Percentiles rank a stretch among this genome's conserved stretches.
These are phyloP conservation scores for Yamadazyma endophytica DNA, from an alignment of 805 yeast species.

Conservation along the genomic window DNA sequence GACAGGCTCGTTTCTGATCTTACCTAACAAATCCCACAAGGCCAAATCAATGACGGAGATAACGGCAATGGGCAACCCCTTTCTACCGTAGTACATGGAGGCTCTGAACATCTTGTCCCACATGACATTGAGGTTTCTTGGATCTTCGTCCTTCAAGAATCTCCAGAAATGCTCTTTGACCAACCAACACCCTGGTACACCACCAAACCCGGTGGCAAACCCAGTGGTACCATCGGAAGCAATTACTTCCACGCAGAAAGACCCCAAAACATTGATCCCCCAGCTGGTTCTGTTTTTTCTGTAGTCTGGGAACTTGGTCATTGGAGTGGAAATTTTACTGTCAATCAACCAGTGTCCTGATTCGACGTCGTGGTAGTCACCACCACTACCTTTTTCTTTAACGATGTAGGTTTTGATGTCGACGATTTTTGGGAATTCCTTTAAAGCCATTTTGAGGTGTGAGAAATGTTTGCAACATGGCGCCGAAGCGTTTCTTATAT, in stretches of 20 bases:
- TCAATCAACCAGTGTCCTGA: constrained; percentile 50
- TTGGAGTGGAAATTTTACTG: constrained; percentile 44
- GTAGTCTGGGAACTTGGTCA: constrained; percentile 45
- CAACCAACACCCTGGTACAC: constrained; percentile 48
- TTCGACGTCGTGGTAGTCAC: constrained; percentile 48
- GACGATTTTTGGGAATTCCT: constrained; percentile 41
- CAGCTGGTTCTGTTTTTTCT: constrained; percentile 42
- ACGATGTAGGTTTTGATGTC: constrained; percentile 39
- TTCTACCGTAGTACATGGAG: constrained; percentile 49
- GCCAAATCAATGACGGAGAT: constrained; percentile 47
- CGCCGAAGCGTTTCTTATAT: no score
- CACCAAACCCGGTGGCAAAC: constrained; percentile 51
- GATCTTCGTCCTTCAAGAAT: constrained; percentile 44
- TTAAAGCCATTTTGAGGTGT: constrained; percentile 35
- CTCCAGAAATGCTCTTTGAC: constrained; percentile 43
- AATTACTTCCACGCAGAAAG: constrained; percentile 46
- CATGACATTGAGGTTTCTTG: constrained; percentile 40
- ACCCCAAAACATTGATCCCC: constrained; percentile 50
- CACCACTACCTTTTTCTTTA: constrained; percentile 45
- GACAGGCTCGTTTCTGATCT: constrained; percentile 47
- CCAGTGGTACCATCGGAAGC: constrained; percentile 48
- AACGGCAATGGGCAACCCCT: constrained; percentile 45
- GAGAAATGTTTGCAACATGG: not conserved
- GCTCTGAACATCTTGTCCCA: constrained; percentile 50
- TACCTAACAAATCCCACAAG: constrained; percentile 48